These are phyloP conservation scores for Lepidium didymum DNA, from an alignment of 345 rosid species.

Conservation along the genomic window DNA sequence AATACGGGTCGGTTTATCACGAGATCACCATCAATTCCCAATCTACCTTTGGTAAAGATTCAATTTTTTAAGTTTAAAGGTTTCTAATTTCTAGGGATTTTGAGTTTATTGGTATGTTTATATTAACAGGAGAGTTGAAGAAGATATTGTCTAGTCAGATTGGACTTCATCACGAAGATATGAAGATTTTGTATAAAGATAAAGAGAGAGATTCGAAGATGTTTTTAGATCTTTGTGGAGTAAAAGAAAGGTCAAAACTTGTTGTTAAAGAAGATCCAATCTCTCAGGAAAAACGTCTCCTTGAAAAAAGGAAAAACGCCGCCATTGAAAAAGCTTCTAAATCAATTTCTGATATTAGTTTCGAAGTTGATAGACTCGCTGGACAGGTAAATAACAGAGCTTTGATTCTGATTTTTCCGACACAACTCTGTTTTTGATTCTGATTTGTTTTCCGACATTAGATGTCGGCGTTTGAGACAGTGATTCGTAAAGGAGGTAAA, in stretches of 20 bases:
- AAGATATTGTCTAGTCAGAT: constrained; percentile 66
- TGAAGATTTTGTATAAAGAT: constrained; percentile 83
- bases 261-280: constrained; percentile 80
- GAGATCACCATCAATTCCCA: constrained; percentile 73
- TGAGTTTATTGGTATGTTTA: not conserved
- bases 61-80: not conserved
- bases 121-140: constrained; percentile 83
- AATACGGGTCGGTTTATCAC: constrained; percentile 72
- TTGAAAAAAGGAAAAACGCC: constrained; percentile 72
- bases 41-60: constrained; percentile 67
- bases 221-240: constrained; percentile 81
- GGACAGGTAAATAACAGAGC: constrained; percentile 50
- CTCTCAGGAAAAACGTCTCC: constrained; percentile 74
- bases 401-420: not conserved
- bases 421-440: not conserved
- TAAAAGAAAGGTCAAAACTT: constrained; percentile 84
- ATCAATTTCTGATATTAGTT: constrained; percentile 74
- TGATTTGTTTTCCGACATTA: constrained; percentile 16
- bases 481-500: constrained; percentile 69
- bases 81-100: no score
- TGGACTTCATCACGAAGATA: constrained; percentile 87
- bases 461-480: constrained; percentile 78
- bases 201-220: constrained; percentile 96
- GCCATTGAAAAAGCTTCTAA: constrained; percentile 83
- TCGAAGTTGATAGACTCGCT: constrained; percentile 83